Percentiles rank a stretch among this genome's conserved stretches.
Conservation (phyloP, 1,284 basidiomycete genomes). For the Ceratobasidium sp. region DNA sequence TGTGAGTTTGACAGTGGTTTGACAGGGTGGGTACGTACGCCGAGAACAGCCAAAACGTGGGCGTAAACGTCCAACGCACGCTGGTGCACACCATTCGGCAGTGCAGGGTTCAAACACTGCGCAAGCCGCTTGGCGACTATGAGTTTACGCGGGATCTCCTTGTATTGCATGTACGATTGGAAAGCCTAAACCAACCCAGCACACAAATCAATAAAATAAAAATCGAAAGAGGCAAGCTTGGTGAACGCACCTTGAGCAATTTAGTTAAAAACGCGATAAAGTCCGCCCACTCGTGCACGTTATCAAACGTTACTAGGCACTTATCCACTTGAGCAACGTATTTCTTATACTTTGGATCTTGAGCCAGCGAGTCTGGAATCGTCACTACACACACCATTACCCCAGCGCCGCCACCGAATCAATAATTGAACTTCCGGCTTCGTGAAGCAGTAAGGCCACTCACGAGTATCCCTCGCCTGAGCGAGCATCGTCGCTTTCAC, state of each 20-base stretch:
- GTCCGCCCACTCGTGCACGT: constrained; percentile 99
- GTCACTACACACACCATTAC: neutral
- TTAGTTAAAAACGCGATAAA: constrained; percentile 98
- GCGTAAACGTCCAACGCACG: constrained; percentile 95
- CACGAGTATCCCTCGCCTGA: constrained; percentile 37
- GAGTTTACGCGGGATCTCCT: constrained; percentile 95
- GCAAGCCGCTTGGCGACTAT: constrained; percentile 95
- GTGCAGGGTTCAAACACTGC: constrained; percentile 96
- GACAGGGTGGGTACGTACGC: constrained; percentile 67
- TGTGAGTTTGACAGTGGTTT: neutral
- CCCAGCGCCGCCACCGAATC: too few species aligned
- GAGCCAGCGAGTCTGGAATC: constrained; percentile 26
- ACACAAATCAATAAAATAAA: neutral
- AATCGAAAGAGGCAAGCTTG: neutral
- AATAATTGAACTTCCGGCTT: too few species aligned
- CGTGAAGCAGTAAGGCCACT: neutral
- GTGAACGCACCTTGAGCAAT: constrained; percentile 82
- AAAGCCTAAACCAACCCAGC: constrained; percentile 75
- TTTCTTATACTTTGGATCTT: constrained; percentile 96
- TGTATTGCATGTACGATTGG: constrained; percentile 91
- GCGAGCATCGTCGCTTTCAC: constrained; percentile 19
- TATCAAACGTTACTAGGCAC: constrained; percentile 93
- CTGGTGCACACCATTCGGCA: constrained; percentile 97
- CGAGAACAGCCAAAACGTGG: constrained; percentile 90
- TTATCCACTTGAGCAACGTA: constrained; percentile 93